Evolutionary conservation across 768 basidiomycete genomes (phyloP).

Genomic region (Collybiopsis confluens): DNA sequence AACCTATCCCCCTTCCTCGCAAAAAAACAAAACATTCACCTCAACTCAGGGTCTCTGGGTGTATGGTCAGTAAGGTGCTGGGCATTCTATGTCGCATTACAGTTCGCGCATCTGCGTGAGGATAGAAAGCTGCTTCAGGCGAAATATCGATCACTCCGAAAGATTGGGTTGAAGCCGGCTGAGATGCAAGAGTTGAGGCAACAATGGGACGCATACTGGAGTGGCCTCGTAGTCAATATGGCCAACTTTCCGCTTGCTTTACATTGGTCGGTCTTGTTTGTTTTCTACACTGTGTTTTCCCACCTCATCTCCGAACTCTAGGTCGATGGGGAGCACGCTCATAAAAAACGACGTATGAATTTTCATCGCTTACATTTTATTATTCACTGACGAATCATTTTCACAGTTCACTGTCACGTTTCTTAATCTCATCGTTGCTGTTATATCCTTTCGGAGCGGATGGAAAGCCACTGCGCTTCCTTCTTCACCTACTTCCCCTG

Average conservation of each 20-base stretch:
- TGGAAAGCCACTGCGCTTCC: constrained; percentile 67
- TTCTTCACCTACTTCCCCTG: constrained; percentile 12
- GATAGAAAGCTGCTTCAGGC: constrained; percentile 56
- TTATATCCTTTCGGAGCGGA: constrained; percentile 61
- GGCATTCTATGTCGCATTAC: constrained; percentile 75
- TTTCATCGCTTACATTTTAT: not conserved
- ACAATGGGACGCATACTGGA: constrained; percentile 66
- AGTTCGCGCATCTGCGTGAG: constrained; percentile 68
- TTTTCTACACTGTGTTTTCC: not conserved
- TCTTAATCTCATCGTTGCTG: constrained; percentile 44
- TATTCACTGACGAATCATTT: constrained; percentile 24
- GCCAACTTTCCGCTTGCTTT: constrained; percentile 79
- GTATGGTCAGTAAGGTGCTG: constrained; percentile 80
- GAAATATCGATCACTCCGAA: constrained; percentile 52
- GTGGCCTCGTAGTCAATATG: constrained; percentile 66
- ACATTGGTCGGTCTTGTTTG: constrained; percentile 59
- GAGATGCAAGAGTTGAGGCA: constrained; percentile 55
- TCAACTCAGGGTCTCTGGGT: constrained; percentile 41
- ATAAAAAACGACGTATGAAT: constrained; percentile 59
- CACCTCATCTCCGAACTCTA: constrained; percentile 19
- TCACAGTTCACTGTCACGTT: constrained; percentile 23
- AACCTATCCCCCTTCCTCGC: constrained; percentile 36
- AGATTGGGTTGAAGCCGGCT: constrained; percentile 36
- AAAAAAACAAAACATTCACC: constrained; percentile 35
- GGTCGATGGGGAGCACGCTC: constrained; percentile 67